Evolutionary conservation across 2,329 filamentous ascomycete genomes (phyloP).

Genomic region (Fusarium sp.): DNA sequence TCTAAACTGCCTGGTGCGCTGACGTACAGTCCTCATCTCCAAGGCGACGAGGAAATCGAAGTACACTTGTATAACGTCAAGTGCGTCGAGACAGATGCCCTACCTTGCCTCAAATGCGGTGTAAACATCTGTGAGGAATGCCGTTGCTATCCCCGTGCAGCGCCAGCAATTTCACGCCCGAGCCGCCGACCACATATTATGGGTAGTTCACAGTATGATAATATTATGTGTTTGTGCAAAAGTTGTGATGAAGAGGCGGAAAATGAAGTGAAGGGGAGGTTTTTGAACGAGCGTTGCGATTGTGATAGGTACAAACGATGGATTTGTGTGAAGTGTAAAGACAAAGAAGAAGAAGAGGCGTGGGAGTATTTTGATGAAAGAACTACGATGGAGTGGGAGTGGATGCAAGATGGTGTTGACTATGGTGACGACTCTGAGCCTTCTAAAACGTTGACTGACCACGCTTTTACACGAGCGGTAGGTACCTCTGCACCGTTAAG

Average conservation of each 20-base stretch:
- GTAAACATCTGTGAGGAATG: constrained; percentile 41
- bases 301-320: constrained; percentile 30
- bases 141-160: constrained; percentile 22
- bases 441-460: constrained; percentile 5
- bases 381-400: constrained; percentile 10
- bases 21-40: background rate
- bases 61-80: constrained; percentile 19
- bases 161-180: background rate
- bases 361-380: background rate
- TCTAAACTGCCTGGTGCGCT: background rate
- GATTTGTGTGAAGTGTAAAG: constrained; percentile 16
- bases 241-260: constrained; percentile 14
- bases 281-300: constrained; percentile 19
- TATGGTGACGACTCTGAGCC: constrained; percentile 20
- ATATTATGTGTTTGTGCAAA: constrained; percentile 28
- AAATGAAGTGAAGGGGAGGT: background rate
- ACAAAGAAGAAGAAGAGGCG: background rate
- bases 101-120: constrained; percentile 29
- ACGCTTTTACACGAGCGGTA: constrained; percentile 8
- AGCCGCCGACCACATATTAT: constrained; percentile 26
- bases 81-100: constrained; percentile 22
- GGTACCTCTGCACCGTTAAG: rapidly evolving
- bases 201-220: background rate
- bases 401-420: background rate
- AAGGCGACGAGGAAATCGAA: constrained; percentile 23